These are phyloP conservation scores for Clathrospora elynae DNA, from an alignment of 2,329 filamentous ascomycete species.

Conservation along the genomic window DNA sequence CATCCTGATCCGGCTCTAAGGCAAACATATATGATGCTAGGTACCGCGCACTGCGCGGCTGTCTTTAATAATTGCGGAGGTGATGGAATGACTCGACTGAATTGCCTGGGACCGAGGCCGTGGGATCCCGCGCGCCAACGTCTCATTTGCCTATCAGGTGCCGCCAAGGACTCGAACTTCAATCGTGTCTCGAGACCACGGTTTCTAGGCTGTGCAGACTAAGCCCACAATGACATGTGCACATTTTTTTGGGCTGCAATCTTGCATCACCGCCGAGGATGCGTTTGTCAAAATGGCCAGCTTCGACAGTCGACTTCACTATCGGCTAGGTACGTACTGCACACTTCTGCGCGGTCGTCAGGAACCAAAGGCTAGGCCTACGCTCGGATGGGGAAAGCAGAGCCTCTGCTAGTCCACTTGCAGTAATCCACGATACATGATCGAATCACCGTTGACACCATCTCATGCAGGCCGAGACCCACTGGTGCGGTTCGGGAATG, in stretches of 20 bases:
- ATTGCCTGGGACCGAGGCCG: slow-evolving; percentile 14
- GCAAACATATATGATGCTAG: slow-evolving; percentile 13
- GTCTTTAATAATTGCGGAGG: slow-evolving; percentile 8
- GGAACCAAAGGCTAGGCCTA: slow-evolving; percentile 29
- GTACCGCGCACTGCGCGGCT: slow-evolving; percentile 45
- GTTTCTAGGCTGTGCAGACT: slow-evolving; percentile 13
- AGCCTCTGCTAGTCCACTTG: slow-evolving; percentile 35
- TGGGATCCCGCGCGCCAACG: slow-evolving; percentile 22
- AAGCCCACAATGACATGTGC: slow-evolving; percentile 6
- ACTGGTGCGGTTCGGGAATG: slow-evolving; percentile 35
- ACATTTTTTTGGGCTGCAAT: slow-evolving; percentile 9
- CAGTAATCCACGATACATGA: slow-evolving; percentile 17
- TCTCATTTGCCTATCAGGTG: slow-evolving; percentile 23
- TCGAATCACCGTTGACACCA: slow-evolving; percentile 33
- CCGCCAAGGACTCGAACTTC: slow-evolving; percentile 26
- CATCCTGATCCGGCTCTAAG: slow-evolving; percentile 12
- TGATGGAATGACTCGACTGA: slow-evolving; percentile 7
- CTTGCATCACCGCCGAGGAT: slow-evolving; percentile 7
- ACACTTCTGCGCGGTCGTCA: slow-evolving; percentile 25
- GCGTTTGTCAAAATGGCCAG: slow-evolving; percentile 1
- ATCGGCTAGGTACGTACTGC: slow-evolving; percentile 7
- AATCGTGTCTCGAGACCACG: slow-evolving; percentile 17
- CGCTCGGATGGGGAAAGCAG: slow-evolving; percentile 45
- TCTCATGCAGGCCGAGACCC: slow-evolving; percentile 26
- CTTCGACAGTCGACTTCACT: slow-evolving; percentile 8